Base-by-base conservation (phyloP, 208 protist species). In the Dictyostelium gargantuum region DNA sequence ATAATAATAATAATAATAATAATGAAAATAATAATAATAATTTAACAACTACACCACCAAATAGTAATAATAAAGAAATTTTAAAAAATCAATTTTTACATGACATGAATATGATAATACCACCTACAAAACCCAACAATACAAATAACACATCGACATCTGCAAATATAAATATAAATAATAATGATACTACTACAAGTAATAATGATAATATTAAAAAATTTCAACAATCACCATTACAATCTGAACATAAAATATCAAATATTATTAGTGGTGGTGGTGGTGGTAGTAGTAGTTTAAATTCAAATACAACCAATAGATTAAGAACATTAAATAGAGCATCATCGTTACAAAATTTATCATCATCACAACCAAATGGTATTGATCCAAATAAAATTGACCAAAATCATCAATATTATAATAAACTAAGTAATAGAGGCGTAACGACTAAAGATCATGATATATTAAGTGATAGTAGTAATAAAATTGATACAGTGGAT, bases 321-420 rank as follows among this genome's bases (percentile, higher is more conserved):
- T 76, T 86, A 54, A 86, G 81, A 76, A 76, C 66, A 61, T 76
- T 86, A 19, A 86, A 63, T 48, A 73, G 81, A 58, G 81, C 81
- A 86, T 86, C 81, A 44, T 86, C 81, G 13, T 52, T 86, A 44
- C 81, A 86, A 40, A 86, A 86, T 26, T 32, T 86, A 76, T 80
- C 73, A 79, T n/a, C 40, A 17, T 11, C 3, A 19, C 23, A 6
- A 29, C 58, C 56, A 40, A 15, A 29, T 10, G 23, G 6, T 15
- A 11, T 40, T 1, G 23, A 35, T 35, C 11, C 8, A 11, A 26
- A 48, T 74, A 35, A 40, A 6, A 17, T 10, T 54, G 3, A 17
- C 6, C 15, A 11, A 2, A 44, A 56, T 11, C 26, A 32, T 13
- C 23, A 21, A 21, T n/a, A n/a, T n/a, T n/a, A n/a, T n/a, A n/a